These are phyloP conservation scores for Tetrapyrgos nigripes DNA, from an alignment of 1,284 basidiomycete genomes.

Conservation along the genomic window DNA sequence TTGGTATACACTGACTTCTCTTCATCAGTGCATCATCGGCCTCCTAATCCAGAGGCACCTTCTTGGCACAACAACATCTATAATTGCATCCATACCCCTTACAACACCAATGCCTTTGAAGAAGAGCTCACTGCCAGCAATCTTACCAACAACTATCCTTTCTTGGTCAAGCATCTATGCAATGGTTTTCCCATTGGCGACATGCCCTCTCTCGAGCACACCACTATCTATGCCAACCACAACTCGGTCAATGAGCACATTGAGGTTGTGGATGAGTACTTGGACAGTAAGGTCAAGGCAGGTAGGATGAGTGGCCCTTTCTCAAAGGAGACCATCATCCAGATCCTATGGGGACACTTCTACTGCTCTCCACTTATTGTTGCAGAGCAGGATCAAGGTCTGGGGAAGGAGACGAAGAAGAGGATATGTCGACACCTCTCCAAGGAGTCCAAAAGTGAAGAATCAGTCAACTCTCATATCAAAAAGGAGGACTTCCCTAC, in stretches of 20 bases:
- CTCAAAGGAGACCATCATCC: constrained; percentile 1
- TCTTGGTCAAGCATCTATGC: constrained; percentile 11
- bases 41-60: neutral
- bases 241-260: constrained; percentile 4
- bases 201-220: constrained; percentile 7
- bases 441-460: neutral
- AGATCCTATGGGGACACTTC: constrained; percentile 14
- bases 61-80: neutral
- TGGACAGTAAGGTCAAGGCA: constrained; percentile 3
- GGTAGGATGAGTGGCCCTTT: constrained; percentile 20
- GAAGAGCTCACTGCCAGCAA: neutral
- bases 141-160: constrained; percentile 2
- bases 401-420: neutral
- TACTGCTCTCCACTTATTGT: constrained; percentile 16
- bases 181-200: constrained; percentile 19
- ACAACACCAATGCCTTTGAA: constrained; percentile 11
- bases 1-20: constrained; percentile 7
- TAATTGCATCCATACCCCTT: constrained; percentile 9
- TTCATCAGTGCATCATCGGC: neutral
- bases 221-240: constrained; percentile 15
- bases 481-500: constrained; percentile 10
- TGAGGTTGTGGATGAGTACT: constrained; percentile 8
- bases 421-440: constrained; percentile 15
- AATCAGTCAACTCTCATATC: constrained; percentile 2
- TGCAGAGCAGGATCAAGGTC: constrained; percentile 13